phyloP scores from a whole-genome alignment of 2,329 filamentous ascomycete genomes.

The Ceratocystiopsis sp. region DNA sequence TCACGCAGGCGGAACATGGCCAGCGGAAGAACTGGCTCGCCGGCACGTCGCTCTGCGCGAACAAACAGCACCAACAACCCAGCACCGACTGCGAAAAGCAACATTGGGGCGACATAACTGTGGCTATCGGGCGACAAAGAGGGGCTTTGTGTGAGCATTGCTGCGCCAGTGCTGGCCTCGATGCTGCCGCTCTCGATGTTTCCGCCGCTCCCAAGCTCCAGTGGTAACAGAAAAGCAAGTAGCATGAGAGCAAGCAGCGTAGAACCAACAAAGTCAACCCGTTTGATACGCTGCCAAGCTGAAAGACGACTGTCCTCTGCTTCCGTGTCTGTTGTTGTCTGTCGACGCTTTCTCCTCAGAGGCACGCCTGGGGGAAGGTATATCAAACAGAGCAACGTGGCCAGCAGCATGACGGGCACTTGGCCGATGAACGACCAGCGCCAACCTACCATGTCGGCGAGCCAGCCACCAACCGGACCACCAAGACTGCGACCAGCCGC shows the following conservation, averaged over 20 bases:
- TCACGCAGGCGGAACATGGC: constrained; percentile 32
- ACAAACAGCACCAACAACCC: constrained; percentile 18
- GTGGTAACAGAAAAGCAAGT: constrained; percentile 21
- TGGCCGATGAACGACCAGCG: constrained; percentile 46
- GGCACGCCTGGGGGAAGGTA: constrained; percentile 18
- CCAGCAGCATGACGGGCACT: constrained; percentile 33
- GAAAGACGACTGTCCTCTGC: constrained; percentile 8
- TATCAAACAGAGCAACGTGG: constrained; percentile 22
- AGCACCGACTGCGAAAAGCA: constrained; percentile 15
- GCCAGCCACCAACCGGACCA: constrained; percentile 39
- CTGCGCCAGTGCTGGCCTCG: no score
- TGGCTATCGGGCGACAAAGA: no score
- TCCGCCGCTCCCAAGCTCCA: constrained; percentile 23
- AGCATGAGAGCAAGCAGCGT: constrained; percentile 22
- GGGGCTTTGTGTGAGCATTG: no score
- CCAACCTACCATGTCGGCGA: constrained; percentile 49
- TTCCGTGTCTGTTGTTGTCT: no score
- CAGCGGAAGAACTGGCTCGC: constrained; percentile 43
- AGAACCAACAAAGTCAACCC: constrained; percentile 43
- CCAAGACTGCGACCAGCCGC: constrained; percentile 34
- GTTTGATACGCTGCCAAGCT: constrained; percentile 20
- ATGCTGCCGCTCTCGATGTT: no score
- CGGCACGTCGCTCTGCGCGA: constrained; percentile 20
- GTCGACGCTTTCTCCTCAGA: neutral
- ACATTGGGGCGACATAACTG: constrained; percentile 13